These are phyloP conservation scores for Sordariomycetes sp. DNA, from an alignment of 2,329 filamentous ascomycete species.

Conservation along the genomic window DNA sequence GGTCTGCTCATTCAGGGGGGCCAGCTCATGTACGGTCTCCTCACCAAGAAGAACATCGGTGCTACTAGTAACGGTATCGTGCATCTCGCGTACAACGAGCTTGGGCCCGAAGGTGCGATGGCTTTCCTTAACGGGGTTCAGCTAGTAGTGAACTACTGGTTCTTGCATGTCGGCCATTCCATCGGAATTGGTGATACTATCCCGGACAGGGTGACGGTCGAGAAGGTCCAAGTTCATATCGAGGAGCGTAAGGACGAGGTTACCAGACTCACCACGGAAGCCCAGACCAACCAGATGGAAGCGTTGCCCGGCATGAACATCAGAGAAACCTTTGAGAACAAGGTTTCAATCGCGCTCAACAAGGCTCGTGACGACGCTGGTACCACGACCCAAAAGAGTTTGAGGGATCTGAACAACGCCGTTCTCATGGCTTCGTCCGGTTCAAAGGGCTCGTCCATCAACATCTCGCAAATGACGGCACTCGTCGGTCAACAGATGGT, in stretches of 20 bases:
- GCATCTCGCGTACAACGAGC: conserved; percentile 92
- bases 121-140: conserved; percentile 94
- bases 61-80: conserved; percentile 83
- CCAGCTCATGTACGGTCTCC: conserved; percentile 77
- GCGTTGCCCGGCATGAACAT: conserved; percentile 97
- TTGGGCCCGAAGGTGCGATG: conserved; percentile 74
- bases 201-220: conserved; percentile 73
- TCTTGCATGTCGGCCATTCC: conserved; percentile 90
- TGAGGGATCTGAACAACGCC: conserved; percentile 94
- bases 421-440: conserved; percentile 93
- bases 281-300: conserved; percentile 79
- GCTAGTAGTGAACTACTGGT: conserved; percentile 92
- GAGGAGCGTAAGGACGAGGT: conserved; percentile 73
- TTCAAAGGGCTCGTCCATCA: conserved; percentile 97
- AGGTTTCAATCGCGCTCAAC: conserved; percentile 88
- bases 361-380: conserved; percentile 93
- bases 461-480: conserved; percentile 98
- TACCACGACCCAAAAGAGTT: conserved; percentile 77
- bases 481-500: conserved; percentile 97
- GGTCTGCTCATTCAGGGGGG: conserved; percentile 76
- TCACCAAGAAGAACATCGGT: conserved; percentile 91
- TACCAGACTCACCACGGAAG: conserved; percentile 57
- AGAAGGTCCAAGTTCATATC: conserved; percentile 73
- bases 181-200: conserved; percentile 98
- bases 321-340: conserved; percentile 94